Conservation (phyloP, 2,329 filamentous ascomycete genomes). For the Epicoccum nigrum region DNA sequence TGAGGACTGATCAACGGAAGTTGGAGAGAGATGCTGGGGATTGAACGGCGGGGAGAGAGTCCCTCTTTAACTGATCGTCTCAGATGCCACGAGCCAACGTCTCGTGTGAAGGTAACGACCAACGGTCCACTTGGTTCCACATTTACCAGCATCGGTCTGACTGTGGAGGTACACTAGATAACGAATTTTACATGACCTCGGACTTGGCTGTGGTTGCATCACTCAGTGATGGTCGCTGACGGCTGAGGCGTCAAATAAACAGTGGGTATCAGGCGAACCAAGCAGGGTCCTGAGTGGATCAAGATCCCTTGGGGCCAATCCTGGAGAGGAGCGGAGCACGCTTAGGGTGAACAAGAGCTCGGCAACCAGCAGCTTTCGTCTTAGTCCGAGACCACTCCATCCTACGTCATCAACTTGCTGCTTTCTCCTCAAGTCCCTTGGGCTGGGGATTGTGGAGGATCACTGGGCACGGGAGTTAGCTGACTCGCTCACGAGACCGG, state of each 20-base stretch:
- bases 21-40: conserved; percentile 32
- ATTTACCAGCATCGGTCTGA: conserved; percentile 28
- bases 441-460: conserved; percentile 16
- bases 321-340: conserved; percentile 28
- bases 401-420: conserved; percentile 28
- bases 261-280: conserved; percentile 34
- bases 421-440: conserved; percentile 1
- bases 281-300: conserved; percentile 34
- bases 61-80: conserved; percentile 34
- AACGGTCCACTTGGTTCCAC: conserved; percentile 30
- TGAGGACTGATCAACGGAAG: conserved; percentile 26
- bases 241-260: conserved; percentile 35
- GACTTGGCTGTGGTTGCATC: conserved; percentile 38
- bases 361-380: conserved; percentile 27
- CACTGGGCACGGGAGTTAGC: conserved; percentile 10
- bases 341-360: conserved; percentile 35
- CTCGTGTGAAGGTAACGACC: conserved; percentile 18
- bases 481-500: conserved; percentile 5
- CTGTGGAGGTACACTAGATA: conserved; percentile 38
- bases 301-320: conserved; percentile 30
- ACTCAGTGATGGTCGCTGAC: conserved; percentile 27
- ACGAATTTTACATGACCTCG: conserved; percentile 36
- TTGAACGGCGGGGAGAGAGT: conserved; percentile 26
- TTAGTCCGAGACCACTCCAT: conserved; percentile 27
- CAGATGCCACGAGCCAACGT: conserved; percentile 19